phyloP scores from a whole-genome alignment of 441 rosid genomes.

The Brassica balearica region DNA sequence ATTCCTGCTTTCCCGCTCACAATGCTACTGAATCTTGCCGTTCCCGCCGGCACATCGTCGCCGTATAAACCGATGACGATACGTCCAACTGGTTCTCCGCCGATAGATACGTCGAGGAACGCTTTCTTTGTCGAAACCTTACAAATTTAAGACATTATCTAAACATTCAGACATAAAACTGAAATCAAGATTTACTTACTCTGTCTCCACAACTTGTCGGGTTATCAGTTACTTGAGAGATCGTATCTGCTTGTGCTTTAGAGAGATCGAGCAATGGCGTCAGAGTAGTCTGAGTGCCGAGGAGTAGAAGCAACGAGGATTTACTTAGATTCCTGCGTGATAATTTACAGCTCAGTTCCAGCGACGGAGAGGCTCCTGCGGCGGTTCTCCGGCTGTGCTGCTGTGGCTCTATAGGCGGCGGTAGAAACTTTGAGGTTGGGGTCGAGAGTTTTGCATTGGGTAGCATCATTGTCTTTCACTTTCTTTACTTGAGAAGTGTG shows the following conservation, averaged over 20 bases:
- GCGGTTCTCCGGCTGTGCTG: slow-evolving; percentile 40
- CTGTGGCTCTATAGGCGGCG: slow-evolving; percentile 38
- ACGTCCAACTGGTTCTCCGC: slow-evolving; percentile 73
- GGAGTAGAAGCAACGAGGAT: slow-evolving; percentile 69
- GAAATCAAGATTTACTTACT: slow-evolving; percentile 39
- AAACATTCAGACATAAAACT: not conserved
- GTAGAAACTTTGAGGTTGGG: slow-evolving; percentile 43
- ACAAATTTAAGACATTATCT: not conserved
- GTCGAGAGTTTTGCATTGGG: slow-evolving; percentile 46
- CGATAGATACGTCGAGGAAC: slow-evolving; percentile 76
- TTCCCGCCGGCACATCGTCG: slow-evolving; percentile 67
- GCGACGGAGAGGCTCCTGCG: slow-evolving; percentile 38
- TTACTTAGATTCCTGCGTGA: slow-evolving; percentile 67
- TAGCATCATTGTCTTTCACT: slow-evolving; percentile 49
- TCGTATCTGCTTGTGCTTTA: slow-evolving; percentile 65
- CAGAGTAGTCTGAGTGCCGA: slow-evolving; percentile 49
- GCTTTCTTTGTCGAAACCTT: slow-evolving; percentile 57
- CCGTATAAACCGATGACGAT: slow-evolving; percentile 71
- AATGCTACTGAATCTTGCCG: slow-evolving; percentile 65
- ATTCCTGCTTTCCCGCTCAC: slow-evolving; percentile 85
- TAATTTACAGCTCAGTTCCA: slow-evolving; percentile 49
- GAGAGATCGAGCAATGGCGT: slow-evolving; percentile 48
- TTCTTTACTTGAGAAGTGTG: slow-evolving; percentile 7
- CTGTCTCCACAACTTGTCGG: slow-evolving; percentile 24
- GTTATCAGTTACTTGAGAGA: slow-evolving; percentile 20